Evolutionary conservation across 352 stramenopile species (phyloP).

Genomic region (Aphanomyces euteiches): DNA sequence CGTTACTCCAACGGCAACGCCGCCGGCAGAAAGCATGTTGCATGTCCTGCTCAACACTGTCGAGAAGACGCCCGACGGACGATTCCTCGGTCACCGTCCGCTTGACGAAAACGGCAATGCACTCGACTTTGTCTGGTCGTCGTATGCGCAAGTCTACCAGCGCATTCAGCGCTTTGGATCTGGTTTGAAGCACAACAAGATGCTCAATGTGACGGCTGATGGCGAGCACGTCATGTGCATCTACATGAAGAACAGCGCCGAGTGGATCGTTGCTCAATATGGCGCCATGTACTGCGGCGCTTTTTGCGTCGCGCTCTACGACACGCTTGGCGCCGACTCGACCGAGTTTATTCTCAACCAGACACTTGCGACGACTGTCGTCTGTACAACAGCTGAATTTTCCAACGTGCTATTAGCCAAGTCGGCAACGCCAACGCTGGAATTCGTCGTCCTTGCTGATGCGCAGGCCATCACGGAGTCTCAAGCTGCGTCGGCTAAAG

Average conservation of each 20-base stretch:
- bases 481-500: not conserved
- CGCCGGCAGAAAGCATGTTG: slow-evolving; percentile 8
- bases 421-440: slow-evolving; percentile 43
- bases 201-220: slow-evolving; percentile 40
- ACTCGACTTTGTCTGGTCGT: slow-evolving; percentile 49
- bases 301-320: slow-evolving; percentile 66
- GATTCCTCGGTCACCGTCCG: slow-evolving; percentile 20
- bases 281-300: slow-evolving; percentile 56
- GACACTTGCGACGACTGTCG: slow-evolving; percentile 58
- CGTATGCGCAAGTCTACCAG: slow-evolving; percentile 48
- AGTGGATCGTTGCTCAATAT: slow-evolving; percentile 80
- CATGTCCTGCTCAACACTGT: slow-evolving; percentile 14
- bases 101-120: slow-evolving; percentile 34
- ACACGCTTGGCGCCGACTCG: slow-evolving; percentile 65
- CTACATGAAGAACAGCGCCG: slow-evolving; percentile 96
- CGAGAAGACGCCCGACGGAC: not conserved
- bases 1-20: not conserved
- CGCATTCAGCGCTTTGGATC: slow-evolving; percentile 42
- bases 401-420: slow-evolving; percentile 55
- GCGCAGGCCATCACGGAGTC: not conserved
- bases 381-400: slow-evolving; percentile 58
- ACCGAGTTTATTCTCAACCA: slow-evolving; percentile 74
- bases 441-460: slow-evolving; percentile 37
- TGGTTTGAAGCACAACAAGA: slow-evolving; percentile 45
- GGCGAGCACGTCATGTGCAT: slow-evolving; percentile 81